Evolutionary conservation across 768 basidiomycete genomes (phyloP).

Genomic region (Mycena indigotica): DNA sequence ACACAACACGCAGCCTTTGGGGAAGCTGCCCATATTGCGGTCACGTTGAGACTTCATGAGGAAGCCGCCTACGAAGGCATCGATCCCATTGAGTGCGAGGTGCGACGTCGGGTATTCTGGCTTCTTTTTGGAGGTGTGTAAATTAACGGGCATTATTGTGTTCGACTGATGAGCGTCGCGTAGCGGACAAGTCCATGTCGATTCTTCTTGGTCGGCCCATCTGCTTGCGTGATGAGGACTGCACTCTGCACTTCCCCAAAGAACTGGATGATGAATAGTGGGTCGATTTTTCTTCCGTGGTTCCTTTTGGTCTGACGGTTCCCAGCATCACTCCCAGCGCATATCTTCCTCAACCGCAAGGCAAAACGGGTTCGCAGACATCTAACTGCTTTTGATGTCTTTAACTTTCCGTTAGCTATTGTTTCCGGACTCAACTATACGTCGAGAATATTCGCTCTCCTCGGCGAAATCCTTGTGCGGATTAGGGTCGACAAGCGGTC

Average conservation of each 20-base stretch:
- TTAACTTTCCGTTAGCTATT: slow-evolving; percentile 43
- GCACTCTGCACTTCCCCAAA: slow-evolving; percentile 84
- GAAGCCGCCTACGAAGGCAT: slow-evolving; percentile 80
- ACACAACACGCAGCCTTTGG: slow-evolving; percentile 88
- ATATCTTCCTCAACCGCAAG: slow-evolving; percentile 85
- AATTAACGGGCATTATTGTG: slow-evolving; percentile 4
- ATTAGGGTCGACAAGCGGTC: slow-evolving; percentile 87
- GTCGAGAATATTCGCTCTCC: slow-evolving; percentile 81
- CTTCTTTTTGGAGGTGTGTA: slow-evolving; percentile 80
- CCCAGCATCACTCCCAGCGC: slow-evolving; percentile 79
- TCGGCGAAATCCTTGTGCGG: slow-evolving; percentile 85
- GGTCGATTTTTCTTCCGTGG: slow-evolving; percentile 36
- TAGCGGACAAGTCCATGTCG: slow-evolving; percentile 90
- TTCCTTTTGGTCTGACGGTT: slow-evolving; percentile 33
- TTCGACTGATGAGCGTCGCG: slow-evolving; percentile 12
- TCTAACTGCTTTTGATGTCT: background rate
- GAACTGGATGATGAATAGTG: slow-evolving; percentile 91
- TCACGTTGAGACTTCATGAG: slow-evolving; percentile 84
- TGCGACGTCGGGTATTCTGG: slow-evolving; percentile 87
- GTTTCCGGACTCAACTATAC: slow-evolving; percentile 87
- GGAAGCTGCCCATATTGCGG: slow-evolving; percentile 82
- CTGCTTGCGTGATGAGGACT: slow-evolving; percentile 87
- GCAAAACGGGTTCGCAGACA: slow-evolving; percentile 52
- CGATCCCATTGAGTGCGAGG: slow-evolving; percentile 86
- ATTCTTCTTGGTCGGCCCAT: slow-evolving; percentile 84